A percentile compares a stretch with the other conserved stretches of the same genome.
phyloP scores from a whole-genome alignment of 2,329 filamentous ascomycete species.

The Dactylellina parvicollis region DNA sequence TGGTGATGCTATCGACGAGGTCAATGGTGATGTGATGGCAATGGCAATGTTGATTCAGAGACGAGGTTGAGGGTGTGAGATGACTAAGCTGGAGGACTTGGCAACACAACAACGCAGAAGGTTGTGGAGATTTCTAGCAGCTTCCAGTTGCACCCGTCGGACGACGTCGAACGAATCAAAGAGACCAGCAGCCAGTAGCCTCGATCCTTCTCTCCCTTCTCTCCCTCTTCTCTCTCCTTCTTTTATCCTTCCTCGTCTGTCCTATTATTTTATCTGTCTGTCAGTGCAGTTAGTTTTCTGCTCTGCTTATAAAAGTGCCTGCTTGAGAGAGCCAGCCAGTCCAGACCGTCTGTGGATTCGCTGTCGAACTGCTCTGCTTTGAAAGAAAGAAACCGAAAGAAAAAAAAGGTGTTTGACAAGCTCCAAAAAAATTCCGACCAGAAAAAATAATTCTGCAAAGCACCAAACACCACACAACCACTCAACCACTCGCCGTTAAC shows the following conservation, averaged over 20 bases:
- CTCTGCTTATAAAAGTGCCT: constrained; percentile 7
- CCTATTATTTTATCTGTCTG: constrained; percentile 2
- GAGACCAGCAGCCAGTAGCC: neutral
- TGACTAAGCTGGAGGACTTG: neutral
- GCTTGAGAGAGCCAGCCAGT: neutral
- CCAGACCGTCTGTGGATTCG: neutral
- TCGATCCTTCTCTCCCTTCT: neutral
- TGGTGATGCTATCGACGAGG: neutral
- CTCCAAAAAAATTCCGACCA: constrained; percentile 7
- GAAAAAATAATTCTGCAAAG: constrained; percentile 3
- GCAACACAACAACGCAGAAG: constrained; percentile 34
- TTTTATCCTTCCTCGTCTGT: neutral
- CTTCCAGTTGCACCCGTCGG: constrained; percentile 33
- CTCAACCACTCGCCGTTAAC: neutral
- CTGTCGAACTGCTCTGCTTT: neutral
- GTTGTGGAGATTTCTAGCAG: constrained; percentile 24
- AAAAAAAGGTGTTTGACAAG: constrained; percentile 15
- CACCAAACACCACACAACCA: neutral
- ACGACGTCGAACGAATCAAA: neutral
- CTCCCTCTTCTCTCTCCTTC: constrained; percentile 1
- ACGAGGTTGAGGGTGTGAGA: neutral
- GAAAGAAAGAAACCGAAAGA: neutral
- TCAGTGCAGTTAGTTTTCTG: no score
- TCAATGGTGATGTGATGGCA: neutral
- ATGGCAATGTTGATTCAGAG: neutral